Evolutionary conservation across 441 rosid species (phyloP).

Genomic region (Bruguiera hainesii): DNA sequence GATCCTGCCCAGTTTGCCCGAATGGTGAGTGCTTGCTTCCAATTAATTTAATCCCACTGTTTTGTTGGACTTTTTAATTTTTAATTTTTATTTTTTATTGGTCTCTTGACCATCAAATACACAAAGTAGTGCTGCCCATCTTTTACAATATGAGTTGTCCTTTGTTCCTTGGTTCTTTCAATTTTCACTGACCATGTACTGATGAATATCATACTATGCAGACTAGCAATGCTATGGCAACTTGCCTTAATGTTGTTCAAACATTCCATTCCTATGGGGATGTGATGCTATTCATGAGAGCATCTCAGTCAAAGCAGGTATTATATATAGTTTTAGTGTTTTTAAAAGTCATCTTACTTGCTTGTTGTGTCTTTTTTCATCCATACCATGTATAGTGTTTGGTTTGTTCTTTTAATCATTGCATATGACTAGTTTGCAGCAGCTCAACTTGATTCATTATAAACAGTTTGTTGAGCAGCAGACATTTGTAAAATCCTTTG

Average conservation of each 20-base stretch:
- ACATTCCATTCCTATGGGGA: constrained; percentile 92
- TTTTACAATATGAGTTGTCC: constrained; percentile 2
- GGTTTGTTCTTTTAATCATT: too few species aligned
- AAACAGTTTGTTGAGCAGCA: not conserved
- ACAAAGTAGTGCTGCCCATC: not conserved
- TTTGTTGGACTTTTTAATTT: not conserved
- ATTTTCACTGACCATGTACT: constrained; percentile 3
- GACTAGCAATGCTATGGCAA: constrained; percentile 74
- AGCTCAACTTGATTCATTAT: not conserved
- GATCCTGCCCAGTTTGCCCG: constrained; percentile 64
- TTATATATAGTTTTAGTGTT: not conserved
- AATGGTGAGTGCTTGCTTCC: constrained; percentile 56
- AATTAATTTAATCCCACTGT: constrained; percentile 10
- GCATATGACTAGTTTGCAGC: not conserved
- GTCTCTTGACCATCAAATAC: not conserved
- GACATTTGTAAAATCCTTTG: too few species aligned
- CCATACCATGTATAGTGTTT: not conserved
- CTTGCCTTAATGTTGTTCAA: constrained; percentile 76
- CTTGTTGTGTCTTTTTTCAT: not conserved
- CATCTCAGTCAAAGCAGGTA: constrained; percentile 62
- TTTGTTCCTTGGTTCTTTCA: constrained; percentile 6
- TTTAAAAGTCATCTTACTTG: constrained; percentile 5
- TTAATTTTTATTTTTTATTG: constrained; percentile 3
- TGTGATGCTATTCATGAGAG: constrained; percentile 68
- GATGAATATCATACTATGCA: constrained; percentile 37